These are phyloP conservation scores for Rhizoctonia solani DNA, from an alignment of 1,284 basidiomycete genomes.

Conservation along the genomic window DNA sequence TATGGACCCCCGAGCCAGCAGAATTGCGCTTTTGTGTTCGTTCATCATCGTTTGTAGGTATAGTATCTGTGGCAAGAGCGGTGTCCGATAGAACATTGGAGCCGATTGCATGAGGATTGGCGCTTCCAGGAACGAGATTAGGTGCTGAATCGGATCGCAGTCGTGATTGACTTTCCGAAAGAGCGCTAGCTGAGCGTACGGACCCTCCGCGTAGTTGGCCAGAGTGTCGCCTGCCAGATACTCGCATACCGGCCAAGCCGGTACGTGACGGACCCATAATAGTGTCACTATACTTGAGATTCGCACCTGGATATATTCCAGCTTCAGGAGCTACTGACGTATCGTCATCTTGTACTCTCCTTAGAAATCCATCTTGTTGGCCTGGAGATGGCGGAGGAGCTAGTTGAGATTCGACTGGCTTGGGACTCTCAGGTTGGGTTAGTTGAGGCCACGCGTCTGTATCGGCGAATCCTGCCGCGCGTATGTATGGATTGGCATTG, in stretches of 20 bases:
- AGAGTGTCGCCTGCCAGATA: slow-evolving; percentile 59
- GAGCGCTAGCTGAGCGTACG: slow-evolving; percentile 46
- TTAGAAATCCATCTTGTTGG: slow-evolving; percentile 28
- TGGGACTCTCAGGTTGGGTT: slow-evolving; percentile 64
- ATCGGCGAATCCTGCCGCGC: slow-evolving; percentile 77
- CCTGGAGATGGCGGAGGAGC: slow-evolving; percentile 40
- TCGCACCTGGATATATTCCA: slow-evolving; percentile 47
- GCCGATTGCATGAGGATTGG: slow-evolving; percentile 18
- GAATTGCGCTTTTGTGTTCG: slow-evolving; percentile 35
- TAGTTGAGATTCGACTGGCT: slow-evolving; percentile 49
- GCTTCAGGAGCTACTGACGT: slow-evolving; percentile 20
- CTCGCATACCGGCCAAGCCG: slow-evolving; percentile 69
- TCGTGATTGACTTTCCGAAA: slow-evolving; percentile 35
- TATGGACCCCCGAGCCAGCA: slow-evolving; percentile 33
- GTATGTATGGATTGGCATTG: slow-evolving; percentile 77
- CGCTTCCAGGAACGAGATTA: slow-evolving; percentile 38
- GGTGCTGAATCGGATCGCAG: slow-evolving; percentile 53
- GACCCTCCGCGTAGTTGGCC: slow-evolving; percentile 44
- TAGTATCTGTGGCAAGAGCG: not conserved
- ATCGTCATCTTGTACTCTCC: slow-evolving; percentile 45
- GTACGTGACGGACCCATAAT: slow-evolving; percentile 70
- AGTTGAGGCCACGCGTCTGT: slow-evolving; percentile 83
- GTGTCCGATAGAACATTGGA: slow-evolving; percentile 15
- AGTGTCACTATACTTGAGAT: slow-evolving; percentile 80
- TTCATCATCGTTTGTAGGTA: not conserved